These are phyloP conservation scores for Solanum rostratum DNA, from an alignment of 257 asterid genomes.

Conservation along the genomic window DNA sequence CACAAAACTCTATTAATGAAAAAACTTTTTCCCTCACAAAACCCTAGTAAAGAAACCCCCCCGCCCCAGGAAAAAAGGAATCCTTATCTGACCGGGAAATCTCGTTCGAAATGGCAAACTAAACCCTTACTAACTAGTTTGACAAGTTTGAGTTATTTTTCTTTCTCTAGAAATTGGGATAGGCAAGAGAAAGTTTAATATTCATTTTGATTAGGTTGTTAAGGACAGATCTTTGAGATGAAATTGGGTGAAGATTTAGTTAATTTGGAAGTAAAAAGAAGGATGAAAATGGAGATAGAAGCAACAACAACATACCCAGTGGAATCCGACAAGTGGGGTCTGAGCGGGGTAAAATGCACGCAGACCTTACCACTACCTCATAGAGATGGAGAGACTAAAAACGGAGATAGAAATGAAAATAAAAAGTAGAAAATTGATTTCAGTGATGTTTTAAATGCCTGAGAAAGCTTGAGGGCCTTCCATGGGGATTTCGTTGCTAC, in stretches of 20 bases:
- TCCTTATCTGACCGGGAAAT: background rate
- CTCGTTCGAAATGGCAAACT: background rate
- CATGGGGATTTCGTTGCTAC: background rate
- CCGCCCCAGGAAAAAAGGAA: background rate
- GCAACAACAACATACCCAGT: too few relatives aligned
- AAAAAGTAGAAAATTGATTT: background rate
- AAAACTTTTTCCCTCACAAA: too few relatives aligned
- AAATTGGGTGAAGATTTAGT: too few relatives aligned
- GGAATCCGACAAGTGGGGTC: too few relatives aligned
- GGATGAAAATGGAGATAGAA: too few relatives aligned
- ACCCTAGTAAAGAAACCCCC: background rate
- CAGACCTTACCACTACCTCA: too few relatives aligned
- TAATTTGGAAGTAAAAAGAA: background rate
- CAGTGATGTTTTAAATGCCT: background rate
- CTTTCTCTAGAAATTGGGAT: background rate
- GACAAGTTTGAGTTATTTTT: background rate
- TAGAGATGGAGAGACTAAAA: background rate
- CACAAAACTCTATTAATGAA: background rate
- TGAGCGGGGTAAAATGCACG: too few relatives aligned
- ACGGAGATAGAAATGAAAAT: background rate
- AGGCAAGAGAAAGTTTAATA: background rate
- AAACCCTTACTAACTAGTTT: background rate
- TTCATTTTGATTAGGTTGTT: background rate
- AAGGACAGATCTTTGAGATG: background rate
- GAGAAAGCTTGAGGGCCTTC: background rate